phyloP scores from a whole-genome alignment of 257 asterid genomes.

The Przewalskia tangutica region DNA sequence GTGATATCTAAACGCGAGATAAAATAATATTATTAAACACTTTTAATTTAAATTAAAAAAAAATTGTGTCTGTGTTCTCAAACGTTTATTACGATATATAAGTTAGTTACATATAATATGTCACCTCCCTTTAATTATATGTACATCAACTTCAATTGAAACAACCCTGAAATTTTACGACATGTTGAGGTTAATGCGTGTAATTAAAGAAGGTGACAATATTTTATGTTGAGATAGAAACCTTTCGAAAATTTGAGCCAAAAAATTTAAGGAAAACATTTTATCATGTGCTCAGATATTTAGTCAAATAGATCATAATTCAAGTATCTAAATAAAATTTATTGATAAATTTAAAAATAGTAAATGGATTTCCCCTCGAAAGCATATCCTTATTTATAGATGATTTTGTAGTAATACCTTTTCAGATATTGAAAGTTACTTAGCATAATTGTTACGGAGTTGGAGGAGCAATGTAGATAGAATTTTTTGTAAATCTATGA shows the following conservation, averaged over 20 bases:
- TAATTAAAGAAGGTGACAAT: background rate
- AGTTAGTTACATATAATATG: no score
- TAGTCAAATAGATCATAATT: background rate
- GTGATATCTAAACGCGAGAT: no score
- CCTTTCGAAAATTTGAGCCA: background rate
- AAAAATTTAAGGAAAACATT: background rate
- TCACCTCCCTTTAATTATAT: background rate
- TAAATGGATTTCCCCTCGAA: accelerated
- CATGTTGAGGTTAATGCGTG: background rate
- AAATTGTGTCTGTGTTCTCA: background rate
- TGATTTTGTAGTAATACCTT: background rate
- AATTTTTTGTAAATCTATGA: background rate
- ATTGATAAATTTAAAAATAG: background rate
- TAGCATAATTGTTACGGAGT: background rate
- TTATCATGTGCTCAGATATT: background rate
- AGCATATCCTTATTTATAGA: background rate
- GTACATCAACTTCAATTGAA: no score
- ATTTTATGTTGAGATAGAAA: background rate
- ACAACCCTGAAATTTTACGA: background rate
- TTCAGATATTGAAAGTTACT: background rate
- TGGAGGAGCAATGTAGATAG: background rate
- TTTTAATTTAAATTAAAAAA: background rate
- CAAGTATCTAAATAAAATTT: background rate
- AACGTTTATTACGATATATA: background rate
- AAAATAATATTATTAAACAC: no score